Percentiles rank a stretch among this genome's conserved stretches.
Evolutionary conservation across 2,329 filamentous ascomycete species (phyloP).

Genomic region (Hypomyces perniciosus): DNA sequence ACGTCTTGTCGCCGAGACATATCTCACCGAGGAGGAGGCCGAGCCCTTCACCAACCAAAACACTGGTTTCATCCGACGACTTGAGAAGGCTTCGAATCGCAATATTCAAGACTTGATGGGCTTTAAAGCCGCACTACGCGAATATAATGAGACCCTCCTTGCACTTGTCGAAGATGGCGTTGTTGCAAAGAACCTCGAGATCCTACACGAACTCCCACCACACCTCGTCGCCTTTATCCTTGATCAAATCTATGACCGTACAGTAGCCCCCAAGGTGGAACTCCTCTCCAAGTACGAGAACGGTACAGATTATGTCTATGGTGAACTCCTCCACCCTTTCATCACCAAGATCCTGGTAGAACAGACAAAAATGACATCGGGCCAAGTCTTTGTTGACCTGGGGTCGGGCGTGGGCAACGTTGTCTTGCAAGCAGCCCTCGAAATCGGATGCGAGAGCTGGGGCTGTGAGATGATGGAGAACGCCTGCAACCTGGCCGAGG

Average conservation of each 20-base stretch:
- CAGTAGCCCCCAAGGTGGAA: conserved; percentile 83
- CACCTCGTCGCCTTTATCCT: conserved; percentile 75
- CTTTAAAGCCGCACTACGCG: conserved; percentile 65
- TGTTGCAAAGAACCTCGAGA: conserved; percentile 65
- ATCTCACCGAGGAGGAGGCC: conserved; percentile 66
- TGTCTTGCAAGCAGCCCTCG: conserved; percentile 84
- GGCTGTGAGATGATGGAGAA: conserved; percentile 96
- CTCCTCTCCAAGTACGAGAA: conserved; percentile 79
- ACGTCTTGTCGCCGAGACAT: conserved; percentile 64
- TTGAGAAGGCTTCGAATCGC: conserved; percentile 67
- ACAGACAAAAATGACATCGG: conserved; percentile 69
- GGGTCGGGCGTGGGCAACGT: conserved; percentile 97
- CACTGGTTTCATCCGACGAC: conserved; percentile 66
- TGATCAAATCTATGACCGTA: conserved; percentile 83
- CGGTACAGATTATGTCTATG: conserved; percentile 90
- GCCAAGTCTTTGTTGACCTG: conserved; percentile 86
- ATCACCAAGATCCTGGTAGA: conserved; percentile 73
- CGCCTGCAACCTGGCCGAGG: conserved; percentile 72
- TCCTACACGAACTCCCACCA: conserved; percentile 62
- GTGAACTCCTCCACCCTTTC: conserved; percentile 82
- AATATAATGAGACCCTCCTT: conserved; percentile 70
- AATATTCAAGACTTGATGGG: conserved; percentile 58
- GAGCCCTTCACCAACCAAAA: conserved; percentile 64
- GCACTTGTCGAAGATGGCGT: conserved; percentile 62
- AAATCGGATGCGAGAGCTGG: conserved; percentile 91